Percentiles rank a stretch among this genome's conserved stretches.
phyloP scores from a whole-genome alignment of 1,284 basidiomycete genomes.

The Phlebopus sp. region DNA sequence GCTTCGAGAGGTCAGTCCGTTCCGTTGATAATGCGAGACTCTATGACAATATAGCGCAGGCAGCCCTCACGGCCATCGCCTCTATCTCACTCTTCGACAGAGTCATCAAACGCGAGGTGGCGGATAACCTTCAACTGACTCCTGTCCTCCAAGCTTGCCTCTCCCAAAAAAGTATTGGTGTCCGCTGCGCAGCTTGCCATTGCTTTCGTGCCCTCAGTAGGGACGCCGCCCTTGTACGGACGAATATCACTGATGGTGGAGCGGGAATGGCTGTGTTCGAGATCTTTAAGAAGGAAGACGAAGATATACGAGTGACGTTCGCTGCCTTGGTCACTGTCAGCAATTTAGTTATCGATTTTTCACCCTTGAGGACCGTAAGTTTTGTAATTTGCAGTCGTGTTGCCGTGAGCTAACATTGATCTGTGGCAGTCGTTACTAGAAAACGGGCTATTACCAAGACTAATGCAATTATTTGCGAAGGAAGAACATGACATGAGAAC shows the following conservation, averaged over 20 bases:
- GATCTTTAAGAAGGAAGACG: constrained; percentile 52
- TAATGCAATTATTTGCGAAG: constrained; percentile 55
- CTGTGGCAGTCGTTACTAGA: constrained; percentile 43
- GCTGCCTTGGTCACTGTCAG: constrained; percentile 77
- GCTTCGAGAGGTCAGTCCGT: constrained; percentile 58
- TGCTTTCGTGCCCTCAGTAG: constrained; percentile 79
- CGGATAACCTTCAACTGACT: constrained; percentile 53
- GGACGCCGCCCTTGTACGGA: constrained; percentile 74
- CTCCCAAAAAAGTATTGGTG: constrained; percentile 62
- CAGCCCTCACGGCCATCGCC: constrained; percentile 66
- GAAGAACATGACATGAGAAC: constrained; percentile 57
- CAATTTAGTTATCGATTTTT: constrained; percentile 85
- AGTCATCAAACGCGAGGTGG: constrained; percentile 64
- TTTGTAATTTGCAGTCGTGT: constrained; percentile 6
- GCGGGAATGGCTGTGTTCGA: constrained; percentile 69
- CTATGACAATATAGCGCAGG: constrained; percentile 40
- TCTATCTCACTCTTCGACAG: constrained; percentile 68
- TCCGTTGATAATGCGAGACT: not conserved
- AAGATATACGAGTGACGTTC: constrained; percentile 69
- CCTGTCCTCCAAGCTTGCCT: constrained; percentile 56
- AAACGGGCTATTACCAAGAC: constrained; percentile 59
- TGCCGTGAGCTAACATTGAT: not conserved
- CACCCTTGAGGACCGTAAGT: constrained; percentile 71
- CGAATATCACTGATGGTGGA: constrained; percentile 80
- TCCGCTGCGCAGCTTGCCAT: constrained; percentile 83